Evolutionary conservation across 225 moss, liverwort and hornwort species (phyloP), one percentile per base, ranked within the genome.

Genomic region (Takakia lepidozioides): DNA sequence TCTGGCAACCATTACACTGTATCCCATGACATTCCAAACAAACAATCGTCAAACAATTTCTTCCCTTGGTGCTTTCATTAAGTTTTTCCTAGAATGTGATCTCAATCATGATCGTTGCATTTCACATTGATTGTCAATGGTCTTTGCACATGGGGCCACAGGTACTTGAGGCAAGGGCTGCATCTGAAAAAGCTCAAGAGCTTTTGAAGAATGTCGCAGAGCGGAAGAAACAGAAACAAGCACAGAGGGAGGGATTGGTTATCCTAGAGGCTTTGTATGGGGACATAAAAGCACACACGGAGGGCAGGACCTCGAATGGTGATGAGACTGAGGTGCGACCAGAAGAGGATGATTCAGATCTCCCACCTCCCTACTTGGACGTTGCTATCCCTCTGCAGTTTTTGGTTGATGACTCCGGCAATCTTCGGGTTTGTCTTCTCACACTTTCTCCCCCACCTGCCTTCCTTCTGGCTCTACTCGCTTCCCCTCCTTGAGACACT

Each of bases 321-420:
- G 19, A 25, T 24, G 10, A 30, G 50, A 51, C 24, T 14, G 57
- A 58, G 7, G 63, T 48, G 21, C 10, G 44, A 42, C n/a, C 41
- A 35, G 68, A 68, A 8, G 67, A 49, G 1, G 66, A 62, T 38
- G 73, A 70, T 50, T 56, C 39, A 19, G 70, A 67, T 49, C 60
- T 79, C 24, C 79, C 79, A 15, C 69, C 74, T 17, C 65, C 68
- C 36, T 65, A 69, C 52, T 46, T 73, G 34, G 69, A 79, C 27
- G 79, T 79, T 10, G 70, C 79, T 30, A 37, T 79, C 11, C 79
- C 79, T 27, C 37, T 79, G 29, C 79, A 79, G 48, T 79, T 79
- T 40, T 63, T 79, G 66, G 73, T 79, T 27, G 73, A 73, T 49
- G 79, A 79, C 29, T 45, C 59, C 39, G 66, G 79, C 60, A 56